Evolutionary conservation across 257 asterid genomes (phyloP).

Genomic region (Coffea canephora): DNA sequence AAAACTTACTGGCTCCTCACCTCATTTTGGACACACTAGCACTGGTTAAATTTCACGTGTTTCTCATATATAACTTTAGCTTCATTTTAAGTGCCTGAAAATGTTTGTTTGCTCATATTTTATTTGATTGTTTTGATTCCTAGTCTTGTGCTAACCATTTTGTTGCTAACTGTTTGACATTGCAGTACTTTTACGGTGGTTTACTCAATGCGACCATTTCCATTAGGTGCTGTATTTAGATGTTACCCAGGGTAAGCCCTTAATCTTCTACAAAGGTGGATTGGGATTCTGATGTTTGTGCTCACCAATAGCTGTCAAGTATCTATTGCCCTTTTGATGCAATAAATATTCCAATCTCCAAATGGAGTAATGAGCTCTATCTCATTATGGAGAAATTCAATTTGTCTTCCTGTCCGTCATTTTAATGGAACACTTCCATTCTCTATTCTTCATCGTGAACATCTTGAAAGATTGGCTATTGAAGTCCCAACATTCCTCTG

Average conservation of each 20-base stretch:
- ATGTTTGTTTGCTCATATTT: not conserved
- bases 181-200: constrained; percentile 74
- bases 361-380: not conserved
- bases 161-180: constrained; percentile 1
- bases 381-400: not conserved
- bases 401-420: not conserved
- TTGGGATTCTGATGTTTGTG: not conserved
- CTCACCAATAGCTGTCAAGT: no score
- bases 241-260: constrained; percentile 85
- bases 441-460: not conserved
- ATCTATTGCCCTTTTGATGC: not conserved
- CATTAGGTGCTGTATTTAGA: constrained; percentile 86
- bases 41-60: not conserved
- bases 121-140: not conserved
- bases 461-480: not conserved
- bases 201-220: constrained; percentile 92
- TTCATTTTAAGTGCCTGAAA: not conserved
- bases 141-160: not conserved
- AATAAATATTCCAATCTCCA: not conserved
- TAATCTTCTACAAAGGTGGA: not conserved
- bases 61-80: not conserved
- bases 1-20: not conserved
- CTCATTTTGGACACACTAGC: not conserved
- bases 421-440: not conserved
- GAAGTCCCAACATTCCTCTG: not conserved